Percentiles rank a stretch among this genome's conserved stretches.
phyloP scores from a whole-genome alignment of 331 rosid species.

The Quercus lobata region DNA sequence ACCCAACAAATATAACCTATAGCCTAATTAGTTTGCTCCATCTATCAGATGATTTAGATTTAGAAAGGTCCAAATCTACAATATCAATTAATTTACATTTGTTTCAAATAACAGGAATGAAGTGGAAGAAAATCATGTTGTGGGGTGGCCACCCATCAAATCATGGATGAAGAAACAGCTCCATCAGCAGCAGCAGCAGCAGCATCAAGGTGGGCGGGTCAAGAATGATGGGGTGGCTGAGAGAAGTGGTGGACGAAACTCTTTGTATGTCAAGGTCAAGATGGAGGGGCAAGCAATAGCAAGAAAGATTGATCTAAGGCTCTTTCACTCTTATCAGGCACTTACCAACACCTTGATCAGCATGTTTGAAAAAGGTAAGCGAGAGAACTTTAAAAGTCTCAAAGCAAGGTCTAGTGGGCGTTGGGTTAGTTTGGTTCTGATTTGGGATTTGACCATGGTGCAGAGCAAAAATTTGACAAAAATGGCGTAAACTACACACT shows the following conservation, averaged over 20 bases:
- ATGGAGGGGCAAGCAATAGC: constrained; percentile 75
- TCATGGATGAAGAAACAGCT: constrained; percentile 69
- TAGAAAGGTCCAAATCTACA: background rate
- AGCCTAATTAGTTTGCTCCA: too few species aligned
- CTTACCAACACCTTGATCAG: constrained; percentile 45
- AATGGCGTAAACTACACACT: constrained; percentile 35
- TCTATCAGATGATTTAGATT: background rate
- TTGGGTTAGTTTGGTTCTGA: background rate
- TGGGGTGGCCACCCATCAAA: constrained; percentile 96
- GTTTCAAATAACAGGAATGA: constrained; percentile 21
- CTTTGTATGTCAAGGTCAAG: constrained; percentile 68
- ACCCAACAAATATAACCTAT: too few species aligned
- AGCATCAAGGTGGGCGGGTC: constrained; percentile 15
- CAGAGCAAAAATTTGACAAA: constrained; percentile 36
- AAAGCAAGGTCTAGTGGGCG: background rate
- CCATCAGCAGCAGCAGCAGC: background rate
- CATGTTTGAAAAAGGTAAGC: constrained; percentile 62
- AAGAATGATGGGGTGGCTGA: constrained; percentile 18
- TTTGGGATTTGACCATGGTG: constrained; percentile 3
- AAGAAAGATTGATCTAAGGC: constrained; percentile 66
- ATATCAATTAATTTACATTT: background rate
- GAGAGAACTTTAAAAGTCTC: background rate
- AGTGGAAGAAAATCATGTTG: constrained; percentile 39
- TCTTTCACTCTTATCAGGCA: constrained; percentile 43
- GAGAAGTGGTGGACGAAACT: constrained; percentile 24